Percentiles rank a stretch among this genome's conserved stretches.
Evolutionary conservation across 2,329 filamentous ascomycete genomes (phyloP).

Genomic region (Malbranchea cinnamomea): DNA sequence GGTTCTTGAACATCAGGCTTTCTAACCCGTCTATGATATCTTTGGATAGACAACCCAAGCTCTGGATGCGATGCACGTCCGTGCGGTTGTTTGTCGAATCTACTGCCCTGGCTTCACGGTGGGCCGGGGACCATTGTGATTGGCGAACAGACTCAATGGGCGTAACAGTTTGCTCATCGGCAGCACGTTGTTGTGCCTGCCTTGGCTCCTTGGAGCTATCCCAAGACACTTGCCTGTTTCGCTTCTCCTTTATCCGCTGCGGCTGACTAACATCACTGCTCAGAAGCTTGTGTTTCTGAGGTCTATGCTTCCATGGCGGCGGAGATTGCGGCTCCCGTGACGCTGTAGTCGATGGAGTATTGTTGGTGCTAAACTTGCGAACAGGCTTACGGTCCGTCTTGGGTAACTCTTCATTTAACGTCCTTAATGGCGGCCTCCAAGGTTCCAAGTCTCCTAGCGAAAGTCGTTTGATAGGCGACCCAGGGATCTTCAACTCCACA

Average conservation of each 20-base stretch:
- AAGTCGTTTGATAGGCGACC: slow-evolving; percentile 25
- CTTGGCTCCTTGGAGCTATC: slow-evolving; percentile 23
- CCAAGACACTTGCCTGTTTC: too few relatives aligned
- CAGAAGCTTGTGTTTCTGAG: slow-evolving; percentile 24
- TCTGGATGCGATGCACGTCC: slow-evolving; percentile 1
- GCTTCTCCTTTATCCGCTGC: too few relatives aligned
- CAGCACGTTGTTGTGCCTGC: slow-evolving; percentile 11
- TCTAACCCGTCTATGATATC: slow-evolving; percentile 24
- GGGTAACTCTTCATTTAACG: slow-evolving; percentile 19
- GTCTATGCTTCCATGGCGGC: slow-evolving; percentile 25
- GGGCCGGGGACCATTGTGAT: neutral
- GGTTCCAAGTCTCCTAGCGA: slow-evolving; percentile 24
- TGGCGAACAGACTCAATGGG: slow-evolving; percentile 1
- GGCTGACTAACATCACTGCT: slow-evolving; percentile 14
- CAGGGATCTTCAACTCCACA: slow-evolving; percentile 24
- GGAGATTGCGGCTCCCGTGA: slow-evolving; percentile 21
- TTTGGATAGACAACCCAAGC: slow-evolving; percentile 17
- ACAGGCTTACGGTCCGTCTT: slow-evolving; percentile 17
- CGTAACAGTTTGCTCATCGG: neutral
- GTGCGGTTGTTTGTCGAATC: neutral
- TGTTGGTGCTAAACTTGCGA: slow-evolving; percentile 19
- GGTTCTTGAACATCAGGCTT: slow-evolving; percentile 21
- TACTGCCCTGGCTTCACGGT: neutral
- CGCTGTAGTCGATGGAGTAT: slow-evolving; percentile 16
- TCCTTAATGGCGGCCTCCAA: slow-evolving; percentile 20